A percentile compares a stretch with the other conserved stretches of the same genome.
Evolutionary conservation across 2,329 filamentous ascomycete genomes (phyloP).

Genomic region (Aschersonia sp.): DNA sequence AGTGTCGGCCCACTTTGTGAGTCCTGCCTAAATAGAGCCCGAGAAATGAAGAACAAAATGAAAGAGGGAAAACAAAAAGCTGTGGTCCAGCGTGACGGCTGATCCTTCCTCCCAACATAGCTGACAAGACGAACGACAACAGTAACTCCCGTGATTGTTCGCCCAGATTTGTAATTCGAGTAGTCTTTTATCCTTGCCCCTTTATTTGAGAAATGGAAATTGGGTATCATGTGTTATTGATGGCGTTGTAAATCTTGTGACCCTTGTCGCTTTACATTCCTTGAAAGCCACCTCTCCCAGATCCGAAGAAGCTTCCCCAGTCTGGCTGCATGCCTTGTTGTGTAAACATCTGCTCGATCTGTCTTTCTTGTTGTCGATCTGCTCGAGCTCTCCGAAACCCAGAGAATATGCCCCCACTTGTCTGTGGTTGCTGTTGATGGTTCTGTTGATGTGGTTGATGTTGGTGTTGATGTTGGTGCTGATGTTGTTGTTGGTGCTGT

Average conservation of each 20-base stretch:
- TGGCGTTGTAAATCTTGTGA: constrained; percentile 2
- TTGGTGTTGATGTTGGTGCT: constrained; percentile 8
- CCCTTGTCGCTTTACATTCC: constrained; percentile 20
- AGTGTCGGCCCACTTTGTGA: no score
- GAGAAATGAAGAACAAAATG: no score
- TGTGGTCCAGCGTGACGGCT: no score
- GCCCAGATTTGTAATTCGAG: neutral
- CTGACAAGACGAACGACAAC: constrained; percentile 9
- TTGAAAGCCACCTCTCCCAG: constrained; percentile 26
- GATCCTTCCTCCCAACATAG: no score
- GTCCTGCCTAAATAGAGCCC: no score
- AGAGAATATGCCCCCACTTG: constrained; percentile 14
- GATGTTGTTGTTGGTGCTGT: constrained; percentile 6
- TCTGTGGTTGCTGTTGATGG: constrained; percentile 8
- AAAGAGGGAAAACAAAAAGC: no score
- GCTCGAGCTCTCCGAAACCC: constrained; percentile 11
- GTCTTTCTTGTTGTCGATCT: constrained; percentile 18
- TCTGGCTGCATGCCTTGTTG: constrained; percentile 29
- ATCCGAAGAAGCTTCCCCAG: constrained; percentile 32
- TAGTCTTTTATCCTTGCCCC: neutral
- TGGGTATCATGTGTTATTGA: constrained; percentile 19
- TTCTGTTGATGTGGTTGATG: constrained; percentile 9
- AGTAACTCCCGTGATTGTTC: neutral
- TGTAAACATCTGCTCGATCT: constrained; percentile 36
- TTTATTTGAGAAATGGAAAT: constrained; percentile 10